Evolutionary conservation across 768 basidiomycete genomes (phyloP), one percentile per base, ranked within the genome.

Genomic region (Podaxis pistillaris): DNA sequence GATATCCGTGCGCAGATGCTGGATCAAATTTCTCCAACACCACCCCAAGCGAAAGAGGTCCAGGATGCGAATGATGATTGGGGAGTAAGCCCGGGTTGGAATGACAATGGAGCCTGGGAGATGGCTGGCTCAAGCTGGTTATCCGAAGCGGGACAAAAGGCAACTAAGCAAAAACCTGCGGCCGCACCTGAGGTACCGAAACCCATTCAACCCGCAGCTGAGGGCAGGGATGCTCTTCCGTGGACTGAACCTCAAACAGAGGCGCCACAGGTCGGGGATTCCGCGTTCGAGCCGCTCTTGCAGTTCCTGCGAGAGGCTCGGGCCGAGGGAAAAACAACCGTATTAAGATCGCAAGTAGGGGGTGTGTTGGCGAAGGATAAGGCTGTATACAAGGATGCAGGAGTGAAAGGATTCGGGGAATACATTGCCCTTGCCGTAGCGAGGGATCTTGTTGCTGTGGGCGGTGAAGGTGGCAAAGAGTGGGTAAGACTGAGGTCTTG

Each of bases 381-480:
- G 28, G 59, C 46, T n/a, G 64, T 72, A 12, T 80, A 78, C 46
- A 38, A 63, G 50, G 56, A 63, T 2, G 76, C 75, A 11, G 74
- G 77, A 2, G 74, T 72, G 11, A 30, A 64, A 2, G 69, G 66
- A 15, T 78, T 79, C 64, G 70, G 64, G 13, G 68, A 73, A 37
- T 79, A 79, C 51, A 24, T 74, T 22, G 58, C 38, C 4, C 65
- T 67, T 47, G 79, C 79, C 12, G 67, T 66, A 33, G 63, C 71
- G 49, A 67, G 60, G 6, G 68, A 68, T 24, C 61, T 81, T 30
- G 50, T 67, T 51, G 5, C 4, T 8, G 8, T 56, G 12, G 66
- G 66, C 38, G 64, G 64, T n/a, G 44, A 38, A 3, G 64, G 58
- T 22, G 61, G 60, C 13, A 58, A 47, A 41, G 59, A 24, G 28